Base-by-base conservation (phyloP, 805 yeast species). In the Clavispora phyllophila region DNA sequence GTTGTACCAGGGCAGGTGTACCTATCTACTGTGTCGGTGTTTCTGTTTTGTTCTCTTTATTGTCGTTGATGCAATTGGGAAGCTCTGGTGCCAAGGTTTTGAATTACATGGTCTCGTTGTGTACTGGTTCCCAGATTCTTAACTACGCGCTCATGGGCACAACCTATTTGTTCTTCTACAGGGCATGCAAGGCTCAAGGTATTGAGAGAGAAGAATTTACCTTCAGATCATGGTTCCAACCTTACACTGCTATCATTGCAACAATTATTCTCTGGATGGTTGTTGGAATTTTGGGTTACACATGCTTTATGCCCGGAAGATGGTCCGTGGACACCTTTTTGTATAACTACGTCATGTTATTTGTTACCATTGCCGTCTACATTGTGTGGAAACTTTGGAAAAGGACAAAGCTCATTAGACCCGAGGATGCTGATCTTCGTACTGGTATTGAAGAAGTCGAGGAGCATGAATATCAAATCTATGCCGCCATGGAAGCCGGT, bases 261-360 rank as follows among this genome's bases (percentile, higher is more conserved):
- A 56, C 61, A 3, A 54, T 54, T 40, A 59, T 65, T 45, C 50
- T 65, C 37, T 56, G 63, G 60, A 15, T 75, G 5, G 71, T 44
- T 58, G 67, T 43, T 72, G 86, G 86, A 56, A 77, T 52, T 62
- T 78, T 59, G 63, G 95, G 95, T 5, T 87, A 84, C 64, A 65
- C 75, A 2, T 85, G 81, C 1, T 86, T 87, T 61, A 59, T 81
- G 36, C 81, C 81, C 12, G 87, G 84, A 5, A 57, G 66, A 42
- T 87, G 91, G 89, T 60, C 70, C 15, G 71, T 73, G 15, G 70
- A 79, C 44, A 65, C 70, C 8, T 87, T 87, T 63, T 66, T 86
- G 51, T 84, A 79, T 62, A 76, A 76, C 54, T 87, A 87, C 56
- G 67, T 87, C 45, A 82, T 84, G 82, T 72, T 87, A 10, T 85